A percentile compares a stretch with the other conserved stretches of the same genome.
These are phyloP conservation scores for Pisolithus orientalis DNA, from an alignment of 768 basidiomycete genomes.

Conservation along the genomic window DNA sequence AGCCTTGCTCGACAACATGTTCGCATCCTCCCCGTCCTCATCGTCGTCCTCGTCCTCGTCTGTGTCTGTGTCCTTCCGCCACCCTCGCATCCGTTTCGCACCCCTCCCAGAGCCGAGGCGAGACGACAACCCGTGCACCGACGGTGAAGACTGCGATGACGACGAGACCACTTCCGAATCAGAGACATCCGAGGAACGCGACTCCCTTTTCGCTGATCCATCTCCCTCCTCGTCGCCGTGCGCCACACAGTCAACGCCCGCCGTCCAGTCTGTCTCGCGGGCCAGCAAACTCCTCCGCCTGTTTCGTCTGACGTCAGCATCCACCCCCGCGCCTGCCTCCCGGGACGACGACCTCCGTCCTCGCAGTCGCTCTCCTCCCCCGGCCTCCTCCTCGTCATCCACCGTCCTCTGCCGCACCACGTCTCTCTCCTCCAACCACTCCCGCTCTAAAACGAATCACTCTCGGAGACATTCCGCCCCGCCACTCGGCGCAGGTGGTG, in stretches of 20 bases:
- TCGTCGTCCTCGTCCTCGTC: background rate
- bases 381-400: background rate
- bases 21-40: no score
- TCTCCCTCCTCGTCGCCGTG: constrained; percentile 17
- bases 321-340: constrained; percentile 1
- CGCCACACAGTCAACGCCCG: constrained; percentile 15
- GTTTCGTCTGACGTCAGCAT: constrained; percentile 6
- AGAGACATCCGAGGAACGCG: constrained; percentile 3
- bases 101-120: constrained; percentile 76
- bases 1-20: background rate
- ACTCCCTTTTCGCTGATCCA: constrained; percentile 1
- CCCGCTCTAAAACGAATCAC: background rate
- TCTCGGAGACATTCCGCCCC: constrained; percentile 20
- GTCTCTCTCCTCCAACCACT: constrained; percentile 1
- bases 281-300: constrained; percentile 15
- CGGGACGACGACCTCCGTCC: background rate
- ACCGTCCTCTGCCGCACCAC: background rate
- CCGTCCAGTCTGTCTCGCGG: constrained; percentile 5
- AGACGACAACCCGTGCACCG: constrained; percentile 23
- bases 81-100: constrained; percentile 63
- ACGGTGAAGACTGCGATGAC: constrained; percentile 25
- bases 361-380: background rate
- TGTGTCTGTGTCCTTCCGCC: background rate
- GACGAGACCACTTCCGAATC: background rate
- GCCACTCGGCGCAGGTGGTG: constrained; percentile 22